Evolutionary conservation across 2,329 filamentous ascomycete species (phyloP), one percentile per base, ranked within the genome.

Genomic region (Blumeria hordei): DNA sequence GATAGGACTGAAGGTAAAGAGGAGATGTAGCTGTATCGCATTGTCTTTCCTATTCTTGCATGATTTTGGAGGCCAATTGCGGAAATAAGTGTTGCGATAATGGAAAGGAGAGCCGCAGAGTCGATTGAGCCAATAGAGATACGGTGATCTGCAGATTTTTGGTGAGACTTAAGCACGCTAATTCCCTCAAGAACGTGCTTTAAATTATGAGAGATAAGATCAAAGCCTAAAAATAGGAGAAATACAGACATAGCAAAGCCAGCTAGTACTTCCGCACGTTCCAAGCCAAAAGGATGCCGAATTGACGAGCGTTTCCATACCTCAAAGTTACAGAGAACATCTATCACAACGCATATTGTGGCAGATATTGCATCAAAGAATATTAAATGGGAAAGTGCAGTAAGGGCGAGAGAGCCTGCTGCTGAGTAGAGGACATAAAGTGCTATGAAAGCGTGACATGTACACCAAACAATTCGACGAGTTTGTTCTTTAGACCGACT

Each of bases 241-340:
- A 95, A 87, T 41, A 98, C 84, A 54, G 88, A 93, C 80, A 96
- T 87, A 58, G 88, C 92, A 60, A 98, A 94, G 16, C 92, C 92
- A 37, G 88, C 88, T 14, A 98, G 77, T 5, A 98, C 90, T 68
- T 98, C 92, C 57, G 85, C 85, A 55, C 92, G 79, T 69, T 95
- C 87, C 28, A 98, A 76, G 3, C 83, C 88, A 65, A 98, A 98
- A 0, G 92, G 92, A 68, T 98, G 88, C 28, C 88, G 81, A 62
- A 98, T 84, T 60, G 83, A 93, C 61, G 85, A 90, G 50, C 90
- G 78, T 60, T 87, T 86, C 92, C 92, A 98, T 43, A 96, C 88
- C 66, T 98, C 92, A 63, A 98, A 98, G 67, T 98, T 98, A 54
- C 85, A 81, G 51, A 95, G 77, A 1, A 96, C 85, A 64, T 98